Percentiles rank a stretch among this genome's conserved stretches.
Evolutionary conservation across 495 filamentous ascomycete genomes (phyloP).

Genomic region (Ramalina intermedia): DNA sequence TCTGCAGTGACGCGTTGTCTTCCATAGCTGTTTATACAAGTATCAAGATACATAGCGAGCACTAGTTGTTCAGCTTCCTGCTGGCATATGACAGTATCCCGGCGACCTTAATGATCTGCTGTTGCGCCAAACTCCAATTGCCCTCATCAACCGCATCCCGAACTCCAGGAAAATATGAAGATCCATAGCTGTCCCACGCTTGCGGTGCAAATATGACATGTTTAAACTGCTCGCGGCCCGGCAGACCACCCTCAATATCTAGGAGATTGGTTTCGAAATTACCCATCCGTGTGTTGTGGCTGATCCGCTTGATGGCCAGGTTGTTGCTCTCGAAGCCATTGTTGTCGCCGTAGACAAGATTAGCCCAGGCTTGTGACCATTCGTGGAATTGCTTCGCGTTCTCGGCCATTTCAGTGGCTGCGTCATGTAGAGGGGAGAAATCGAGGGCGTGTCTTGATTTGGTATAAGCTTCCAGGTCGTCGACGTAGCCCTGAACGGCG

Average conservation of each 20-base stretch:
- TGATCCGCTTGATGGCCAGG: conserved; percentile 46
- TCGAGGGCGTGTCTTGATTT: conserved; percentile 41
- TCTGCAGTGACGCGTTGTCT: too few species aligned
- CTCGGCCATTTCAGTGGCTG: conserved; percentile 41
- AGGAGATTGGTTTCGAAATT: conserved; percentile 72
- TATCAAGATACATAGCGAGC: too few species aligned
- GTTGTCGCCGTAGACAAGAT: conserved; percentile 19
- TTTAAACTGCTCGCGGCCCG: conserved; percentile 85
- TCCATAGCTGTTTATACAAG: too few species aligned
- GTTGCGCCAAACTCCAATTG: conserved; percentile 56
- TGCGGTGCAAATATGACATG: conserved; percentile 82
- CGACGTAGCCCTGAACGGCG: conserved; percentile 43
- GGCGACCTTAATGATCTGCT: conserved; percentile 59
- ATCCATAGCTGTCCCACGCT: conserved; percentile 60
- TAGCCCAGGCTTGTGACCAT: conserved; percentile 58
- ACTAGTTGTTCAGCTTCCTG: conserved; percentile 34
- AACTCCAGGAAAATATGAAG: conserved; percentile 70
- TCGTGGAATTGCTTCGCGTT: conserved; percentile 50
- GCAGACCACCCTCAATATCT: conserved; percentile 65
- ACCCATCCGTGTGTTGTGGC: conserved; percentile 56
- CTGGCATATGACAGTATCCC: conserved; percentile 51
- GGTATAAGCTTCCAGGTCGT: conserved; percentile 52
- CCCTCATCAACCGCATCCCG: conserved; percentile 61
- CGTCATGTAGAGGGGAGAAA: conserved; percentile 43
- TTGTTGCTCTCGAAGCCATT: conserved; percentile 57